phyloP scores from a whole-genome alignment of 1,139 yeast genomes.

The Groenewaldozyma auringiensis region DNA sequence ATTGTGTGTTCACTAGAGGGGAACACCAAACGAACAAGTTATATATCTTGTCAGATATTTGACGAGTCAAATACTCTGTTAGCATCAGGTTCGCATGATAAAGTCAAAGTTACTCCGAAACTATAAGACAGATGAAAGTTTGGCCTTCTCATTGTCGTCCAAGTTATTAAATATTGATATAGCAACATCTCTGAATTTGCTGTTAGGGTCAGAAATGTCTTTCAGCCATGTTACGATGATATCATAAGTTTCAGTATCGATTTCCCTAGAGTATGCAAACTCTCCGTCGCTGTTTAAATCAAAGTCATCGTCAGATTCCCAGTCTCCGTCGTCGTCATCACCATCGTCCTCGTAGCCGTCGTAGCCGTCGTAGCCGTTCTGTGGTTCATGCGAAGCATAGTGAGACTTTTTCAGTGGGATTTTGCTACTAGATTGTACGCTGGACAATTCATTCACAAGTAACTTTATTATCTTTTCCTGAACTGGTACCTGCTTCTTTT shows the following conservation, averaged over 20 bases:
- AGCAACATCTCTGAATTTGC: conserved; percentile 10
- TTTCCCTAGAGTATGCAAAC: conserved; percentile 4
- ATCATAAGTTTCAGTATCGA: conserved; percentile 10
- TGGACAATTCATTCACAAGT: conserved; percentile 57
- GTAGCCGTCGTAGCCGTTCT: conserved; percentile 1
- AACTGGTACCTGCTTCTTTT: conserved; percentile 59
- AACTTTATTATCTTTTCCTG: conserved; percentile 66
- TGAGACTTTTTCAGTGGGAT: conserved; percentile 24
- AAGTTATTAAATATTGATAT: conserved; percentile 8
- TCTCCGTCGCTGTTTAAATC: conserved; percentile 5
- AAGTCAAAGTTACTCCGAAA: conserved; percentile 14
- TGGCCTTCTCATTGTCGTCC: conserved; percentile 26
- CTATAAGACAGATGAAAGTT: conserved; percentile 14
- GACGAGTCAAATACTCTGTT: conserved; percentile 18
- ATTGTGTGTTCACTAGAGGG: conserved; percentile 21
- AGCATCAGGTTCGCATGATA: conserved; percentile 27
- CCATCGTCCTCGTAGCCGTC: conserved; percentile 23
- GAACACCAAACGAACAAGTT: conserved; percentile 24
- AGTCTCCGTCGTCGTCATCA: conserved; percentile 65
- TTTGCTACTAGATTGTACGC: conserved; percentile 31
- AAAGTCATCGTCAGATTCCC: conserved; percentile 35
- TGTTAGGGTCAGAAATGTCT: conserved; percentile 4
- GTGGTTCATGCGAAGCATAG: conserved; percentile 6
- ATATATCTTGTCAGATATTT: conserved; percentile 17
- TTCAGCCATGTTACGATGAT: conserved; percentile 6